A percentile compares a stretch with the other conserved stretches of the same genome.
Conservation (phyloP, 441 rosid species). For the Eruca vesicaria region DNA sequence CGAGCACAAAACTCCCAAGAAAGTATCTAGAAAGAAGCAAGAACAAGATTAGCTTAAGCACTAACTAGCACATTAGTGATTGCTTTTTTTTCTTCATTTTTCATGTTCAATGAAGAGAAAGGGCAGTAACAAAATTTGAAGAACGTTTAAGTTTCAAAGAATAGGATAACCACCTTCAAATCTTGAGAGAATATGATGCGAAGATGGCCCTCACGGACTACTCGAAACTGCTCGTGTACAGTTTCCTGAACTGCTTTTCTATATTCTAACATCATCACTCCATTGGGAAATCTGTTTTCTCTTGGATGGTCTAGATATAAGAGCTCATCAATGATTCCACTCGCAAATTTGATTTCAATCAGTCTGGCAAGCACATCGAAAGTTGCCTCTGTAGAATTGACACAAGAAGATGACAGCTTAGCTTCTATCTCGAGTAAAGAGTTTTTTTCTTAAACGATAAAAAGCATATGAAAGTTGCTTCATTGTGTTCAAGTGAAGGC, state of each 20-base stretch:
- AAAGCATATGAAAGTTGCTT: background rate
- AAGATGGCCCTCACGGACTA: slow-evolving; percentile 96
- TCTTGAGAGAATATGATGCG: slow-evolving; percentile 88
- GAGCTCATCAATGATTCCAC: slow-evolving; percentile 96
- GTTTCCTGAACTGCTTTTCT: slow-evolving; percentile 96
- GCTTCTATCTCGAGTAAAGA: background rate
- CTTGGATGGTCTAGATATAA: slow-evolving; percentile 87
- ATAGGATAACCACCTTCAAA: slow-evolving; percentile 58
- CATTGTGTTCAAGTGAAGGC: background rate
- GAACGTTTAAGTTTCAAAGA: background rate
- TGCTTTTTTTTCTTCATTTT: background rate
- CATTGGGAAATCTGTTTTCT: slow-evolving; percentile 74
- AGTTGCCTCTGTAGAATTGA: slow-evolving; percentile 70
- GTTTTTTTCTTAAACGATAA: background rate
- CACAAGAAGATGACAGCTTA: slow-evolving; percentile 5
- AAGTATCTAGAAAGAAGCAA: slow-evolving; percentile 56
- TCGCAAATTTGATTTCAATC: slow-evolving; percentile 92
- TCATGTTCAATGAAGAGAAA: background rate
- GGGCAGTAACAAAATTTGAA: background rate
- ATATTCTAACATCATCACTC: slow-evolving; percentile 86
- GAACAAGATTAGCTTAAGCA: background rate
- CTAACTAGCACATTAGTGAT: background rate
- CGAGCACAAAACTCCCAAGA: slow-evolving; percentile 99
- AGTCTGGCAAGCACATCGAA: slow-evolving; percentile 96
- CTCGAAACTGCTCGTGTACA: slow-evolving; percentile 95